phyloP scores from a whole-genome alignment of 768 basidiomycete genomes.

The Mrakia frigida region DNA sequence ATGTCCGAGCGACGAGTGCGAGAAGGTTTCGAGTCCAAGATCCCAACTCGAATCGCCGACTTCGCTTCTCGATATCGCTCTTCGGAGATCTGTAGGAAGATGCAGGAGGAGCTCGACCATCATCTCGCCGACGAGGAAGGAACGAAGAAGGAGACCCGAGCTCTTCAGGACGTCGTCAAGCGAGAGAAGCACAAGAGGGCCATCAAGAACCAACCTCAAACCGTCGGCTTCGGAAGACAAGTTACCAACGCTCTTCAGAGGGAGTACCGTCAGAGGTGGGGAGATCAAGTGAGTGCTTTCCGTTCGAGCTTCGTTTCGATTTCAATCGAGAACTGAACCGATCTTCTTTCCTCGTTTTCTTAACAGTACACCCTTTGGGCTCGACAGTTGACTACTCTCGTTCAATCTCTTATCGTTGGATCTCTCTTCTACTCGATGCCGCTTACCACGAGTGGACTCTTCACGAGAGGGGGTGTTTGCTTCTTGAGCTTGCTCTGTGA shows the following conservation, averaged over 20 bases:
- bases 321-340: background rate
- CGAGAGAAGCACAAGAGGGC: slow-evolving; percentile 37
- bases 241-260: slow-evolving; percentile 37
- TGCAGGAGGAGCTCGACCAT: slow-evolving; percentile 38
- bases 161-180: slow-evolving; percentile 34
- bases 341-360: background rate
- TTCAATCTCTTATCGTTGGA: slow-evolving; percentile 18
- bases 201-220: slow-evolving; percentile 35
- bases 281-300: slow-evolving; percentile 33
- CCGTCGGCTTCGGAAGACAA: slow-evolving; percentile 36
- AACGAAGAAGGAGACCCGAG: slow-evolving; percentile 33
- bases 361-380: slow-evolving; percentile 7
- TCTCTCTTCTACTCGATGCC: slow-evolving; percentile 16
- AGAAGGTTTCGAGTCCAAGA: slow-evolving; percentile 35
- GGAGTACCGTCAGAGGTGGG: slow-evolving; percentile 40
- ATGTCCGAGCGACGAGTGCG: slow-evolving; percentile 34
- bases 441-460: slow-evolving; percentile 1
- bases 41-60: slow-evolving; percentile 38
- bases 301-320: background rate
- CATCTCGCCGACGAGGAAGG: slow-evolving; percentile 33
- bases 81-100: slow-evolving; percentile 35
- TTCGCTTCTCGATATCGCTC: slow-evolving; percentile 36
- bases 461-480: slow-evolving; percentile 4
- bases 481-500: slow-evolving; percentile 10
- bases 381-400: slow-evolving; percentile 20